Percentiles rank a stretch among this genome's conserved stretches.
These are phyloP conservation scores for Paratinospora sagittata DNA, from an alignment of 164 flowering plant species.

Conservation along the genomic window DNA sequence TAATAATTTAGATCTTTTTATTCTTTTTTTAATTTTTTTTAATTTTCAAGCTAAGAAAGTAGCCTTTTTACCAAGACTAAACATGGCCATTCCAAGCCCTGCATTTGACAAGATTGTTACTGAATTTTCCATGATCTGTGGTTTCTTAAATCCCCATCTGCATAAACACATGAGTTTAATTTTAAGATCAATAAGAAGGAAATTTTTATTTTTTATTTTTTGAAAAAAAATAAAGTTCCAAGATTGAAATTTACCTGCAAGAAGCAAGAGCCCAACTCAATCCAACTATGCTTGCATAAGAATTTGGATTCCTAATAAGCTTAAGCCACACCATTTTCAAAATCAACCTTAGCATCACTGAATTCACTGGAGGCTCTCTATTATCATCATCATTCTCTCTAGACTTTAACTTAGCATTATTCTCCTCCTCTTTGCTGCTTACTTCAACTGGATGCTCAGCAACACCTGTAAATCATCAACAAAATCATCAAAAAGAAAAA, in stretches of 20 bases:
- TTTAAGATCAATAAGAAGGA: no score
- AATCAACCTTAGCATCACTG: slow-evolving; percentile 21
- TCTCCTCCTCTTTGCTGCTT: slow-evolving; percentile 15
- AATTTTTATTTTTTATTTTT: no score
- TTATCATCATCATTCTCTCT: neutral
- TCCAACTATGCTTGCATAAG: slow-evolving; percentile 38
- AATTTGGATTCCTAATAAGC: slow-evolving; percentile 39
- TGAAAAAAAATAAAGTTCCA: neutral
- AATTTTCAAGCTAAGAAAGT: neutral
- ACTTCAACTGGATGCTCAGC: slow-evolving; percentile 20
- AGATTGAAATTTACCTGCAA: slow-evolving; percentile 22
- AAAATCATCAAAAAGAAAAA: neutral
- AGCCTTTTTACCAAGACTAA: slow-evolving; percentile 31
- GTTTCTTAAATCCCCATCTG: slow-evolving; percentile 33
- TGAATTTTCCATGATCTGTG: slow-evolving; percentile 30
- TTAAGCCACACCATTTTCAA: slow-evolving; percentile 32
- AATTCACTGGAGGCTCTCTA: slow-evolving; percentile 8
- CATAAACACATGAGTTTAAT: neutral
- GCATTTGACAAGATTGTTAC: slow-evolving; percentile 35
- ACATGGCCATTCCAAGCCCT: slow-evolving; percentile 48
- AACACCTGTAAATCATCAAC: slow-evolving; percentile 13
- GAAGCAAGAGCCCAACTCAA: slow-evolving; percentile 34
- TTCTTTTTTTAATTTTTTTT: neutral
- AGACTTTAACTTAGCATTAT: neutral
- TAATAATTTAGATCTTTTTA: neutral